A percentile compares a stretch with the other conserved stretches of the same genome.
phyloP scores from a whole-genome alignment of 1,284 basidiomycete species.

The Puccinia horiana region DNA sequence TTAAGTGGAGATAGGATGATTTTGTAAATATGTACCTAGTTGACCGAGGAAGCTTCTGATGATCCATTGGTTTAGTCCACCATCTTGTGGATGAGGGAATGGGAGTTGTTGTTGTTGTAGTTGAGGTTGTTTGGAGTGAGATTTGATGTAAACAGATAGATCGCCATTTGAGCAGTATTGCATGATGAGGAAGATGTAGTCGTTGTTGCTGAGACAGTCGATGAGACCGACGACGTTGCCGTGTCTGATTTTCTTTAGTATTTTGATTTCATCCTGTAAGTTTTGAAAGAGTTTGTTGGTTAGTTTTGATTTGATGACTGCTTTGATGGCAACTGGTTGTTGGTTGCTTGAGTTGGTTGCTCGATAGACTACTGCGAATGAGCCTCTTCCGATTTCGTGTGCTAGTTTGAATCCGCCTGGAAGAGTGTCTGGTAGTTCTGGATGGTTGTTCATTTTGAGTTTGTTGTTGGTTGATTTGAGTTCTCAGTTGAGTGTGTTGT shows the following conservation, averaged over 20 bases:
- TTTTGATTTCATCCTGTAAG: slow-evolving; percentile 93
- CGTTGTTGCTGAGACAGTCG: slow-evolving; percentile 86
- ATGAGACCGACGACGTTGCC: slow-evolving; percentile 88
- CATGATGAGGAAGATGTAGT: slow-evolving; percentile 96
- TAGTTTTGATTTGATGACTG: slow-evolving; percentile 83
- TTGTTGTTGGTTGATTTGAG: background rate
- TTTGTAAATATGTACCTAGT: slow-evolving; percentile 65
- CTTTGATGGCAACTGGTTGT: slow-evolving; percentile 86
- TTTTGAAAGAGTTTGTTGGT: slow-evolving; percentile 93
- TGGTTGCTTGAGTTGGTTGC: slow-evolving; percentile 67
- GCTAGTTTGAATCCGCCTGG: slow-evolving; percentile 63
- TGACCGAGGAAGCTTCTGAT: slow-evolving; percentile 91
- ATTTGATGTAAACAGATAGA: slow-evolving; percentile 93
- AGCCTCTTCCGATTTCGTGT: slow-evolving; percentile 69
- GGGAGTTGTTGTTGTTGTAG: slow-evolving; percentile 60
- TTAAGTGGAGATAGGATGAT: background rate
- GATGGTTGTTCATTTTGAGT: background rate
- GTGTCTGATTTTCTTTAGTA: slow-evolving; percentile 90
- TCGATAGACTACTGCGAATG: slow-evolving; percentile 93
- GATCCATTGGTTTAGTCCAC: slow-evolving; percentile 85
- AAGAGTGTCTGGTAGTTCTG: slow-evolving; percentile 28
- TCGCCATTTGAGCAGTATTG: slow-evolving; percentile 95
- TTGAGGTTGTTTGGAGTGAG: slow-evolving; percentile 79
- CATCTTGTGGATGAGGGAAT: slow-evolving; percentile 85
- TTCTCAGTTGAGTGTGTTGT: too few relatives aligned